Evolutionary conservation across 2,329 filamentous ascomycete genomes (phyloP).

Genomic region (Calonectria naviculata): DNA sequence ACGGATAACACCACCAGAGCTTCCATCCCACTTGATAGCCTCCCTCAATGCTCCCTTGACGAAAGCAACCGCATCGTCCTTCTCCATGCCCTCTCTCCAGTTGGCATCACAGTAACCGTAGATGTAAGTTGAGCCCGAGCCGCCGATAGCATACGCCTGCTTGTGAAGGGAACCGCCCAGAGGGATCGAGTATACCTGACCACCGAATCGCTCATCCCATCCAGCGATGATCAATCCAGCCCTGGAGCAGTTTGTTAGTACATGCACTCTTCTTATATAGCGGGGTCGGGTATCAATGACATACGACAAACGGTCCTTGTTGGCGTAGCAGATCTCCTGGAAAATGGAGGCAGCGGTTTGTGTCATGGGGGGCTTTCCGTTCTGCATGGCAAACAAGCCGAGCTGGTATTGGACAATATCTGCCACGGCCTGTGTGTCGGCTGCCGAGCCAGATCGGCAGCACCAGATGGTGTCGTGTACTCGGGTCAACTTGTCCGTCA

Average conservation of each 20-base stretch:
- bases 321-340: conserved; percentile 97
- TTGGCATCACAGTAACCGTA: conserved; percentile 98
- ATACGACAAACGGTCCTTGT: conserved; percentile 93
- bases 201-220: conserved; percentile 94
- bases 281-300: conserved; percentile 44
- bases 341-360: conserved; percentile 96
- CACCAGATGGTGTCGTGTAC: conserved; percentile 99
- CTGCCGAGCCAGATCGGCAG: conserved; percentile 96
- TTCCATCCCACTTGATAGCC: conserved; percentile 99
- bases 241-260: conserved; percentile 57
- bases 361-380: conserved; percentile 90
- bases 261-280: neutral
- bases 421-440: conserved; percentile 96
- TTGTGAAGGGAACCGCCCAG: conserved; percentile 97
- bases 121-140: conserved; percentile 98
- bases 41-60: conserved; percentile 92
- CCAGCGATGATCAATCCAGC: conserved; percentile 99
- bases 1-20: conserved; percentile 96
- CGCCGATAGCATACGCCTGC: conserved; percentile 94
- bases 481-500: conserved; percentile 98
- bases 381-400: conserved; percentile 89
- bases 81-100: conserved; percentile 95
- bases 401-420: conserved; percentile 99
- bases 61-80: conserved; percentile 89
- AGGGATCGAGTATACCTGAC: conserved; percentile 97